Percentiles rank a stretch among this genome's conserved stretches.
These are phyloP conservation scores for Diaporthe citriasiana DNA, from an alignment of 2,329 filamentous ascomycete genomes.

Conservation along the genomic window DNA sequence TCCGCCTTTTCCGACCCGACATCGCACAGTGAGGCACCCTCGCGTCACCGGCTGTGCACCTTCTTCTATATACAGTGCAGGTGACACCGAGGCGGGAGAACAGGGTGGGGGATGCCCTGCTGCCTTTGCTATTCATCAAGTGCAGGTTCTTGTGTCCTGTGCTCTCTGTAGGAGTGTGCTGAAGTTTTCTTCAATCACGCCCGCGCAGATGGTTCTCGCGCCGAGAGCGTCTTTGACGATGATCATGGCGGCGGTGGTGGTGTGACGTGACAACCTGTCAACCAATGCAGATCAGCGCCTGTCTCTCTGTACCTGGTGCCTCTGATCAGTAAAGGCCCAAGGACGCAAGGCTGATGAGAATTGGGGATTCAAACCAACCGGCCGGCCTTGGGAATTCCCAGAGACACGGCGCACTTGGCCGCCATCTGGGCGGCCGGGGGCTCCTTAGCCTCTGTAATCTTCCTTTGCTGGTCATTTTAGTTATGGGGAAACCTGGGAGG, in stretches of 20 bases:
- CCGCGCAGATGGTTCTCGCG: background rate
- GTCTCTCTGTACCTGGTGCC: background rate
- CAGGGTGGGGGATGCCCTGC: background rate
- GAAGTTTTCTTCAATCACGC: too few species aligned
- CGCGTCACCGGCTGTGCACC: background rate
- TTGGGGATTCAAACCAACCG: background rate
- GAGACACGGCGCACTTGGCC: constrained; percentile 23
- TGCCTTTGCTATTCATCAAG: background rate
- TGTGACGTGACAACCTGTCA: background rate
- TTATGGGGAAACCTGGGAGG: constrained; percentile 6
- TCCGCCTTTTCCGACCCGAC: constrained; percentile 20
- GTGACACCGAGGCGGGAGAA: background rate
- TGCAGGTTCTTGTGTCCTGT: background rate
- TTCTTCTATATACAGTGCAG: background rate
- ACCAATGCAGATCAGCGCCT: background rate
- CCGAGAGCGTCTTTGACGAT: background rate
- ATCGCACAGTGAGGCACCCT: background rate
- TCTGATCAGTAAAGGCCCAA: background rate
- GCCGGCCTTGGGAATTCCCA: constrained; percentile 1
- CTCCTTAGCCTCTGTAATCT: background rate
- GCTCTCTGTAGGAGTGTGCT: too few species aligned
- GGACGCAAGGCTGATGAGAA: background rate
- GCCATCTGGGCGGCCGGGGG: constrained; percentile 8
- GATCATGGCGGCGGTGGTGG: background rate
- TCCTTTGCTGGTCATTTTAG: background rate